Base-by-base conservation (phyloP, 2,329 filamentous ascomycete genomes). In the Pseudogymnoascus sp. region DNA sequence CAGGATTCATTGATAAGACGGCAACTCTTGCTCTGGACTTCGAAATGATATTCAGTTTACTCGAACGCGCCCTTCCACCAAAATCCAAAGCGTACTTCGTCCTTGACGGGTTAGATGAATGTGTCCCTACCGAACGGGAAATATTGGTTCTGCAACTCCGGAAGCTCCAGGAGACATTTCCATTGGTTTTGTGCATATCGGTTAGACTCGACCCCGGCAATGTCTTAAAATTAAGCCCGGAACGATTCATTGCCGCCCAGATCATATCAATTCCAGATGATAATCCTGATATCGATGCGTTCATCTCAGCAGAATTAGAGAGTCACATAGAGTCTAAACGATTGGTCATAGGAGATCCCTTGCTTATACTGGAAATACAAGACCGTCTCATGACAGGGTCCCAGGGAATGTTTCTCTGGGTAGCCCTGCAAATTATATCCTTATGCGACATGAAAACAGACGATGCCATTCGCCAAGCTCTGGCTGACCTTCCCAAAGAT, bases 331-430 rank as follows among this genome's bases (percentile, higher is more conserved):
- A 61, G 7, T 58, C 62, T 9, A 15, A 37, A 36, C 50, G 33
- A n/a, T 58, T 72, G 12, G 58, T 57, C 5, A 62, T 73, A 6
- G 63, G 67, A 38, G 63, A 73, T 57, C 66, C 69, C 12, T 47
- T 60, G 0, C 47, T 73, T 11, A 69, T 71, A 47, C 43, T 68
- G 0, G 64, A 69, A 1, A 71, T 71, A 0, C 66, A 66, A n/a
- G 64, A 71, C 41, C 60, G 62, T 14, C 64, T 72, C 1, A 12
- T 67, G 6, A 47, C 63, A 14, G 69, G 72, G 1, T 68, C 72
- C 0, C 66, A 74, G 15, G 73, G 74, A 14, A 76, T 76, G 73
- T 76, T 75, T 33, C 66, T 75, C 1, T 75, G 73, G 74, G 72
- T 69, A 0, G 67, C 66, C 2, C 65, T 76, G 1, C 73, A 76